Evolutionary conservation across 495 filamentous ascomycete species (phyloP).

Genomic region (Penicillium coprophilum): DNA sequence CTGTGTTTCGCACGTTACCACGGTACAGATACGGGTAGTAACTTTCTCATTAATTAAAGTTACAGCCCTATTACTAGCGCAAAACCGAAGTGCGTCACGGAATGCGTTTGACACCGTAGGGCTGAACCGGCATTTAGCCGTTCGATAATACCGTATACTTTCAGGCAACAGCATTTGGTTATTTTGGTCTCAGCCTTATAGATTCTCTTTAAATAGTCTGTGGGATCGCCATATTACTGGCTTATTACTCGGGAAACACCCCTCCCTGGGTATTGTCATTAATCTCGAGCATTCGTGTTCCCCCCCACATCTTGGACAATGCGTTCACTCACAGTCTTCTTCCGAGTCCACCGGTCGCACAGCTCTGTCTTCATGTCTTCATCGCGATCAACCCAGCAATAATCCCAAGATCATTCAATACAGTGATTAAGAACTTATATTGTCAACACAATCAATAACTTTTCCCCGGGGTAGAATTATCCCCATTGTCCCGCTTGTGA

Average conservation of each 20-base stretch:
- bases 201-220: neutral
- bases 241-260: slow-evolving; percentile 3
- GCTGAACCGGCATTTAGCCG: slow-evolving; percentile 14
- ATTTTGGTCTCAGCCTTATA: neutral
- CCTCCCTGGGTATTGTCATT: slow-evolving; percentile 8
- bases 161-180: slow-evolving; percentile 2
- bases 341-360: neutral
- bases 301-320: slow-evolving; percentile 7
- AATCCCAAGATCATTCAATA: neutral
- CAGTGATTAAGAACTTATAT: neutral
- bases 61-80: slow-evolving; percentile 25
- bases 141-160: neutral
- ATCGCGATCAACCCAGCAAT: neutral
- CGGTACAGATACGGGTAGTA: neutral
- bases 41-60: slow-evolving; percentile 6
- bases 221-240: slow-evolving; percentile 2
- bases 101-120: slow-evolving; percentile 10
- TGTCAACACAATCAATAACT: neutral
- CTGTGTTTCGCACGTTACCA: neutral
- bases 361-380: neutral
- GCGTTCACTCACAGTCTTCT: neutral
- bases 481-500: neutral
- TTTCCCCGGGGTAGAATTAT: neutral
- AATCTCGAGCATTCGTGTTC: neutral
- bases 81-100: neutral